Evolutionary conservation across 148 eudicot genomes (phyloP).

Genomic region (Suaeda aralocaspica): DNA sequence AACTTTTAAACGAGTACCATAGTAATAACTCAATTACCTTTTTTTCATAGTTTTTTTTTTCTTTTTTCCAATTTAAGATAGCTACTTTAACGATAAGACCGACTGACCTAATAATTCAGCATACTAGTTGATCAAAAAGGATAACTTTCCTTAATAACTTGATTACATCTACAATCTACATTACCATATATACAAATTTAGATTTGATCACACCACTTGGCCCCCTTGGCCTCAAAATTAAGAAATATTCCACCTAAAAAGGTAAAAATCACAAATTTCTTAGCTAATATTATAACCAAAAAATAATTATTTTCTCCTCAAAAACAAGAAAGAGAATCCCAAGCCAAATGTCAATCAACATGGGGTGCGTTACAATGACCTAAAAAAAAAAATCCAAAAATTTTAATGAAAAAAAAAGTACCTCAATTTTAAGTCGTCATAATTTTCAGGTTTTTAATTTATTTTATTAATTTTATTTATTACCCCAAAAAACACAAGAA

Average conservation of each 20-base stretch:
- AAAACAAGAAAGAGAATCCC: constrained; percentile 18
- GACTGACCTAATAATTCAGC: too few relatives aligned
- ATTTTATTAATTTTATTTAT: too few relatives aligned
- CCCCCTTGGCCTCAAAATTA: not conserved
- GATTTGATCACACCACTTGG: too few relatives aligned
- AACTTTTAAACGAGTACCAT: too few relatives aligned
- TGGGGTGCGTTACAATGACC: constrained; percentile 19
- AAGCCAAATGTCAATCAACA: constrained; percentile 20
- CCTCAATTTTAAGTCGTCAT: not conserved
- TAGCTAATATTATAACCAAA: not conserved
- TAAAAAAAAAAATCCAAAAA: not conserved
- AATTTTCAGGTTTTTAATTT: not conserved
- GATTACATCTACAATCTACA: too few relatives aligned
- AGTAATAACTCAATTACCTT: too few relatives aligned
- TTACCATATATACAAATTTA: not conserved
- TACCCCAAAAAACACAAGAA: not conserved
- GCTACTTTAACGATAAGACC: too few relatives aligned
- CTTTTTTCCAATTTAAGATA: too few relatives aligned
- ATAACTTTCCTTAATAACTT: too few relatives aligned
- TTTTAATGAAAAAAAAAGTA: not conserved
- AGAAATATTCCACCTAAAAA: not conserved
- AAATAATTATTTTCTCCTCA: not conserved
- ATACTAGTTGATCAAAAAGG: too few relatives aligned
- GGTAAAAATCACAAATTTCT: not conserved
- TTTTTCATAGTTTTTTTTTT: too few relatives aligned